Base-by-base conservation (phyloP, 306 rosid genomes). In the Vigna radiata region DNA sequence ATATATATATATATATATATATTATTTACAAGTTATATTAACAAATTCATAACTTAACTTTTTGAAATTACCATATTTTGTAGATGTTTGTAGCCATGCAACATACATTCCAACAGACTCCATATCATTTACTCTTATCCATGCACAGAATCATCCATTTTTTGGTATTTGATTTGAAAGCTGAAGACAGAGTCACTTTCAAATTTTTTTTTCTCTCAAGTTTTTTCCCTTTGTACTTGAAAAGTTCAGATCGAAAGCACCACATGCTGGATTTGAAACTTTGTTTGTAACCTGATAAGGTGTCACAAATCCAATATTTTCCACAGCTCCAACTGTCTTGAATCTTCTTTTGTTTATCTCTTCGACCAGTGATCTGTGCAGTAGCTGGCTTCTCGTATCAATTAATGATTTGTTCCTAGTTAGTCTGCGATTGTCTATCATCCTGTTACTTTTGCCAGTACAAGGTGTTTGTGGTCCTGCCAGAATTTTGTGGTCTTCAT, bases 261-360 rank as follows among this genome's bases (percentile, higher is more conserved):
- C 79, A 55, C 55, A 62, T 18, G 31, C 47, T 71, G 84, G 82
- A 37, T 17, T 80, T 72, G 53, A 41, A 48, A 12, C 53, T 60
- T 75, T 78, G 29, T 73, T 69, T 53, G 92, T 68, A 78, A 79
- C 77, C 18, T 82, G 92, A 72, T 50, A 86, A 36, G 97, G 96
- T 27, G 87, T 46, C 79, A 86, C 89, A 83, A 86, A 94, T 48
- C 98, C 98, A 9, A 94, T 90, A 73, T 82, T 79, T 81, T 94
- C 97, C 67, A 91, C 90, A 0, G 90, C 90, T 82, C 96, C 97
- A 6, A 90, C 90, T 9, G 97, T 90, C 50, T 89, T 91, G 83
- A 90, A 94, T 58, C 96, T 85, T 68, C 93, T 86, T 83, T 83
- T 79, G 79, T 75, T 81, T 78, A 91, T 88, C 79, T 93, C 98